Base-by-base conservation (phyloP, 192 early-diverging fungal species). In the Umbelopsis ramanniana region DNA sequence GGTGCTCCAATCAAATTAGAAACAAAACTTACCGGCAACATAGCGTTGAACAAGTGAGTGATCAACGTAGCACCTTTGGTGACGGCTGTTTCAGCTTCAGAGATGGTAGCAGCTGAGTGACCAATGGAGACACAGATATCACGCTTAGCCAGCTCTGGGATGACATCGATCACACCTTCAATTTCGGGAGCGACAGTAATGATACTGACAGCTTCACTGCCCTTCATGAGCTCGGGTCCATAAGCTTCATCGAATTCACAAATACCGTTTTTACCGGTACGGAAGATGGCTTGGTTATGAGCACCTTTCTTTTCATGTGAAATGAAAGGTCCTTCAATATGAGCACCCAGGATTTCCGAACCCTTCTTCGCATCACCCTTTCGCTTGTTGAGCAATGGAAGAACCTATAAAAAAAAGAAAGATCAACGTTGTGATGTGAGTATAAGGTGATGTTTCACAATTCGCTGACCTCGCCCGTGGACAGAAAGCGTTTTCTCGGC, bases 31-130 rank as follows among this genome's bases (percentile, higher is more conserved):
- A 81, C 79, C 17, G 83, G 82, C 60, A 89, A 88, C 93, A 94
- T 93, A 43, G 93, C 93, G 71, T 95, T 95, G 80, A 94, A 95
- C 54, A 95, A 77, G 73, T 95, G 93, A 0, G 93, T 94, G 47
- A 95, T 90, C 76, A 88, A 87, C 1, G 81, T 87, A 4, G 91
- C 91, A 10, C 92, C 92, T 9, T 79, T 83, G 4, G 75, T 70
- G 48, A 90, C 80, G 0, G 89, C 92, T 26, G 74, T 73, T 66
- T 88, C 88, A 10, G 91, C 90, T 72, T 89, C 81, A 19, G 82
- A 84, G 21, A 88, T 85, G 19, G 85, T 88, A 40, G 87, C 87
- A 68, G 85, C 87, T 0, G 92, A 89, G 76, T 93, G 91, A 38
- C 72, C 89, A 22, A 90, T 84, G 45, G 89, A 86, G 21, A 95